Base-by-base conservation (phyloP, 2,329 filamentous ascomycete genomes). In the Aspergillus felis region DNA sequence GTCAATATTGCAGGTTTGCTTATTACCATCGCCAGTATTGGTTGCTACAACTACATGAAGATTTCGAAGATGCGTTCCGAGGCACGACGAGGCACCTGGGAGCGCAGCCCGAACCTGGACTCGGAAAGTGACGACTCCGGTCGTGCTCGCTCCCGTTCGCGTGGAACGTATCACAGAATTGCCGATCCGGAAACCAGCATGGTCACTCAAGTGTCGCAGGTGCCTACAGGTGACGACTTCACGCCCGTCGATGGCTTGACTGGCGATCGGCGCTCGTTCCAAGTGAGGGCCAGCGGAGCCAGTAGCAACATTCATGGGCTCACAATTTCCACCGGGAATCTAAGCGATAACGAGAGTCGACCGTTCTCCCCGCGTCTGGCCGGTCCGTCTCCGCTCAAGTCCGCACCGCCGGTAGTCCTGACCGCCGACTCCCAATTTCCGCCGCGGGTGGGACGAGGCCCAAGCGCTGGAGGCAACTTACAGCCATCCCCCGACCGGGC, bases 11-110 rank as follows among this genome's bases (percentile, higher is more conserved):
- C 89, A 17, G 94, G 94, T 7, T 80, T 99, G 12, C 70, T 95
- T n/a, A 86, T 96, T 51, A 99, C 94, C 0, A 90, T 97, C 64
- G 79, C 82, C 46, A 92, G 91, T 62, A 99, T 99, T 62, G 87
- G 80, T 4, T 86, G 87, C 14, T 99, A 99, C 76, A 99, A 99
- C 70, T 97, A 90, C 71, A 87, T 97, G 74, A 97, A 99, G 74
- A 91, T 97, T 61, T 82, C 80, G 51, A 91, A 90, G 75, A 97
- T 99, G 94, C 84, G 90, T 50, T 78, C 83, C 55, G 90, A 96
- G 12, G 91, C 92, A 1, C 73, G 75, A 22, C 76, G 79, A 62
- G 76, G 80, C 46, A 53, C 71, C 20, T 68, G 60, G 65, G 61
- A 64, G 42, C 63, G 63, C 9, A 66, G 64, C 22, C 64, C 61